Evolutionary conservation across 2,329 filamentous ascomycete species (phyloP).

Genomic region (Botryotinia calthae): DNA sequence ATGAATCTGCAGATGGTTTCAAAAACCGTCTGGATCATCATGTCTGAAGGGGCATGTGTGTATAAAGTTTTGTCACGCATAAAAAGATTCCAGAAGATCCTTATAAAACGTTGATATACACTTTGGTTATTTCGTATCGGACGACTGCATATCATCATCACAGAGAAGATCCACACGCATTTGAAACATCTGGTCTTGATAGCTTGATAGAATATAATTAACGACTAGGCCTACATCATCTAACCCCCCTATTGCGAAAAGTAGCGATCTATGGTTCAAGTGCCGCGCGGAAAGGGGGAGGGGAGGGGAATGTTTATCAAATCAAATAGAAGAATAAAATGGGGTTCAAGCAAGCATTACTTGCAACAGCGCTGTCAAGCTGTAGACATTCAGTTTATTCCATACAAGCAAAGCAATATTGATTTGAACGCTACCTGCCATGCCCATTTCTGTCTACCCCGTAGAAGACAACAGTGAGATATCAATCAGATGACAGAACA

Average conservation of each 20-base stretch:
- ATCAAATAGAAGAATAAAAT: neutral
- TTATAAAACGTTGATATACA: neutral
- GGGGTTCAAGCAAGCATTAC: constrained; percentile 5
- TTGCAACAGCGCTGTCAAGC: neutral
- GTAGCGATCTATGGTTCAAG: neutral
- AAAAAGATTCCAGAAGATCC: neutral
- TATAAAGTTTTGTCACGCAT: too few species aligned
- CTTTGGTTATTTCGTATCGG: neutral
- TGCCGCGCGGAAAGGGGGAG: constrained; percentile 1
- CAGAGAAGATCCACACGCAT: neutral
- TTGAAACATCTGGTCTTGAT: neutral
- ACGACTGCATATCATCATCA: neutral
- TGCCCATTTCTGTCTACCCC: too few species aligned
- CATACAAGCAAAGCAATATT: neutral
- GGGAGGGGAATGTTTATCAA: neutral
- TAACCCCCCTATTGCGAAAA: neutral
- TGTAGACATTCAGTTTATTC: neutral
- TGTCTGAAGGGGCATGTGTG: neutral
- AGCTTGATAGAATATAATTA: neutral
- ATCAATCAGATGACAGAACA: neutral
- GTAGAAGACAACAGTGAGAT: neutral
- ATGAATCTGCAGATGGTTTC: neutral
- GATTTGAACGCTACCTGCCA: neutral
- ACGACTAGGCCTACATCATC: neutral
- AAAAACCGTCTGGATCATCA: neutral